Conservation (phyloP, 305 asterid species). For the Plantago lanceolata region DNA sequence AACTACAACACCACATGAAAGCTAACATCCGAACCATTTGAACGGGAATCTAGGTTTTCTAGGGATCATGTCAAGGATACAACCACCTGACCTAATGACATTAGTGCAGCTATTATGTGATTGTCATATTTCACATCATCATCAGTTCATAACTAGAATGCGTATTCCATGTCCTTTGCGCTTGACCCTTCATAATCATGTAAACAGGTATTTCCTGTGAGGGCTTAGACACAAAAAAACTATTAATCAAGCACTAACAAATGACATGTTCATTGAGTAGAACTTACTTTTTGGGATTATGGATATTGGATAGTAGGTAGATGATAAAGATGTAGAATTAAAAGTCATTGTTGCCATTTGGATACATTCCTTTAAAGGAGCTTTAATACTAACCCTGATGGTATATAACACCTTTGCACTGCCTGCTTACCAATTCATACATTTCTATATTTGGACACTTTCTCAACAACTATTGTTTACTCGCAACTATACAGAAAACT, state of each 20-base stretch:
- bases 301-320: constrained; percentile 41
- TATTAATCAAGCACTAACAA: constrained; percentile 23
- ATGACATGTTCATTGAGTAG: constrained; percentile 33
- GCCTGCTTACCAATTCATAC: constrained; percentile 23
- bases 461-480: constrained; percentile 15
- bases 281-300: constrained; percentile 40
- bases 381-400: constrained; percentile 39
- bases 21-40: constrained; percentile 42
- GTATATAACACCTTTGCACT: constrained; percentile 27
- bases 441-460: constrained; percentile 20
- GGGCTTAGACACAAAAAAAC: constrained; percentile 20
- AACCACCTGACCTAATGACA: constrained; percentile 34
- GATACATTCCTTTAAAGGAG: constrained; percentile 32
- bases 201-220: constrained; percentile 25
- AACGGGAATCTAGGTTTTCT: constrained; percentile 29
- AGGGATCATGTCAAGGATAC: constrained; percentile 25
- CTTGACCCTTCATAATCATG: constrained; percentile 26
- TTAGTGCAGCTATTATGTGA: constrained; percentile 20
- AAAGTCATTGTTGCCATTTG: constrained; percentile 30
- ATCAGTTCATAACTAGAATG: constrained; percentile 17
- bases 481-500: constrained; percentile 21
- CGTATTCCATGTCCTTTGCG: constrained; percentile 6
- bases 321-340: constrained; percentile 48
- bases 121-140: constrained; percentile 16
- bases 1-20: constrained; percentile 51